Evolutionary conservation across 805 yeast species (phyloP), one percentile per base, ranked within the genome.

Genomic region (Wickerhamiella sorbophila): DNA sequence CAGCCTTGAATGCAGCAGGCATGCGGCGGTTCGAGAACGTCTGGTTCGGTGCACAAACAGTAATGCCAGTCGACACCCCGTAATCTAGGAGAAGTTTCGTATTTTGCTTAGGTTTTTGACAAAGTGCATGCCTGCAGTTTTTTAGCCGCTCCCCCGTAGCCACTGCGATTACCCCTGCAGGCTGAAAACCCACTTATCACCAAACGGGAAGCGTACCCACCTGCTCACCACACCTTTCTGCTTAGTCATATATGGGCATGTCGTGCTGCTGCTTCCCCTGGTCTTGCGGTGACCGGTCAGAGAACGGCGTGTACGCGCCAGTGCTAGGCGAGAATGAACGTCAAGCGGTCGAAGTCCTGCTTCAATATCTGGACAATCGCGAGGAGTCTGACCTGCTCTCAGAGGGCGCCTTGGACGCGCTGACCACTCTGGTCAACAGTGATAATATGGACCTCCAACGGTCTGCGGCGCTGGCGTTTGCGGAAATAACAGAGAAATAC

Each of bases 401-500:
- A 43, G 78, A 77, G 49, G 88, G 94, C 3, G 77, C 78, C 33
- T 67, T 91, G 40, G 73, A 82, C 49, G 96, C 97, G 2, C 70
- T 91, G 48, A 79, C 88, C 45, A 88, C 96, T 0, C 70, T 91
- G 52, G 98, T 91, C 1, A 84, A 88, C 59, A 84, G 95, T 1
- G 96, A 91, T 52, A 91, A 91, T 57, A 74, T 88, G 48, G 96
- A 91, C 60, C 70, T 91, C 43, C 97, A 88, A 63, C 75, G 97
- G 58, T 80, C 94, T 58, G 98, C 98, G 3, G 97, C 98, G 5
- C 70, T 91, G 48, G 97, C 98, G 5, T 91, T 91, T 69, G 97
- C 97, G 14, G 98, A 91, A 61, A 88, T 91, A 43, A 91, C 98
- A 31, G 98, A 91, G 58, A 91, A 91, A 60, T 64, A 59, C 48